These are phyloP conservation scores for Daldinia bambusicola DNA, from an alignment of 495 filamentous ascomycete species.

Conservation along the genomic window DNA sequence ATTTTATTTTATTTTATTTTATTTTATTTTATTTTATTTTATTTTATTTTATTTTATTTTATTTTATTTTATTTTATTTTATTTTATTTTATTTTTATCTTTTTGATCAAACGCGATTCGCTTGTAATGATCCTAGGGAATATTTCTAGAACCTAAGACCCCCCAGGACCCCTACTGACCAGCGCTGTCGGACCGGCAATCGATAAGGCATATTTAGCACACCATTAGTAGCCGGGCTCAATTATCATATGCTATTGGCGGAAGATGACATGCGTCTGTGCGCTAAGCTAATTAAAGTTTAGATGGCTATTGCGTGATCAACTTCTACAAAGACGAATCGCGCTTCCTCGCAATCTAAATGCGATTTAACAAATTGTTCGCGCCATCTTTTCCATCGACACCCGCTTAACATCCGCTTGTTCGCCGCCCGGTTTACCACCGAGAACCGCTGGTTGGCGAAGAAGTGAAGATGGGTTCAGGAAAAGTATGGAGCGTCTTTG, in stretches of 20 bases:
- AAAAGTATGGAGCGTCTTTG: slow-evolving; percentile 42
- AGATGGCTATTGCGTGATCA: slow-evolving; percentile 41
- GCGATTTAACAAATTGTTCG: slow-evolving; percentile 32
- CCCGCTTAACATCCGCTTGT: slow-evolving; percentile 38
- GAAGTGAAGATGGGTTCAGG: slow-evolving; percentile 34
- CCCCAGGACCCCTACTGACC: background rate
- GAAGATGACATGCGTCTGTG: slow-evolving; percentile 19
- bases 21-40: background rate
- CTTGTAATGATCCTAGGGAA: background rate
- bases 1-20: too few species aligned
- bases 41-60: background rate
- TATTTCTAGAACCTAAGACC: slow-evolving; percentile 3
- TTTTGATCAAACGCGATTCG: background rate
- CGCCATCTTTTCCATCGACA: slow-evolving; percentile 38
- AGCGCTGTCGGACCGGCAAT: background rate
- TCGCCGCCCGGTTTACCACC: slow-evolving; percentile 39
- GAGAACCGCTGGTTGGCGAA: slow-evolving; percentile 39
- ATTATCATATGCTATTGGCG: slow-evolving; percentile 27
- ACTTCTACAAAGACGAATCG: slow-evolving; percentile 38
- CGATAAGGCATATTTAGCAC: slow-evolving; percentile 17
- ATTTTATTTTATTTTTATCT: too few species aligned
- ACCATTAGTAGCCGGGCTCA: slow-evolving; percentile 20
- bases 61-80: too few species aligned
- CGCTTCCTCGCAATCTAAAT: slow-evolving; percentile 30
- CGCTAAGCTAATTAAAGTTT: slow-evolving; percentile 22